phyloP scores from a whole-genome alignment of 805 yeast genomes.

The Tetrapisispora iriomotensis region DNA sequence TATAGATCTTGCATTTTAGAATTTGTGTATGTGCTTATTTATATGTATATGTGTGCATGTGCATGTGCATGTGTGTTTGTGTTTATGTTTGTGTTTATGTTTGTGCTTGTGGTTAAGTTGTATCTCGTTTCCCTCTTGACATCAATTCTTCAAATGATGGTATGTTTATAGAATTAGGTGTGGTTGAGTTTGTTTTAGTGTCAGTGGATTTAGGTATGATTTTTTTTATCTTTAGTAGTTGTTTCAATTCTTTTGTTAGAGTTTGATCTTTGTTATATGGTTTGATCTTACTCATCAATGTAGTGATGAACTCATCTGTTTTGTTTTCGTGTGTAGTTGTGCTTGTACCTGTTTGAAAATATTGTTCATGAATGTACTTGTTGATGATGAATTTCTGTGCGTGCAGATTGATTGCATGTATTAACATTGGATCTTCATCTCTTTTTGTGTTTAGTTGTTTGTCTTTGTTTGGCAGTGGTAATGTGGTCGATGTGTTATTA shows the following conservation, averaged over 20 bases:
- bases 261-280: slow-evolving; percentile 10
- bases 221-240: neutral
- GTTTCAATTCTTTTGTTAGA: slow-evolving; percentile 4
- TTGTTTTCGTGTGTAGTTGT: too few species aligned
- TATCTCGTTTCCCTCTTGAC: slow-evolving; percentile 10
- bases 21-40: too few species aligned
- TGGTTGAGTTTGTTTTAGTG: neutral
- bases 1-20: too few species aligned
- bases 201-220: slow-evolving; percentile 4
- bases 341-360: slow-evolving; percentile 11
- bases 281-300: slow-evolving; percentile 24
- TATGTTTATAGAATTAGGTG: slow-evolving; percentile 4
- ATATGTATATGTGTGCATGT: too few species aligned
- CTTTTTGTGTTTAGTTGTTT: slow-evolving; percentile 5
- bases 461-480: slow-evolving; percentile 16
- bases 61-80: too few species aligned
- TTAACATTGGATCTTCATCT: slow-evolving; percentile 2
- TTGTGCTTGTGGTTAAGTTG: too few species aligned
- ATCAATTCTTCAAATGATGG: slow-evolving; percentile 19
- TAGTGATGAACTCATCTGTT: too few species aligned
- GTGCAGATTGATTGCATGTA: slow-evolving; percentile 28
- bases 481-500: slow-evolving; percentile 8
- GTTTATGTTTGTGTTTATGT: too few species aligned
- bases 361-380: slow-evolving; percentile 19
- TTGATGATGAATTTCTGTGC: slow-evolving; percentile 19